Conservation (phyloP, 169 alveolate genomes). For the Eimeria falciformis region DNA sequence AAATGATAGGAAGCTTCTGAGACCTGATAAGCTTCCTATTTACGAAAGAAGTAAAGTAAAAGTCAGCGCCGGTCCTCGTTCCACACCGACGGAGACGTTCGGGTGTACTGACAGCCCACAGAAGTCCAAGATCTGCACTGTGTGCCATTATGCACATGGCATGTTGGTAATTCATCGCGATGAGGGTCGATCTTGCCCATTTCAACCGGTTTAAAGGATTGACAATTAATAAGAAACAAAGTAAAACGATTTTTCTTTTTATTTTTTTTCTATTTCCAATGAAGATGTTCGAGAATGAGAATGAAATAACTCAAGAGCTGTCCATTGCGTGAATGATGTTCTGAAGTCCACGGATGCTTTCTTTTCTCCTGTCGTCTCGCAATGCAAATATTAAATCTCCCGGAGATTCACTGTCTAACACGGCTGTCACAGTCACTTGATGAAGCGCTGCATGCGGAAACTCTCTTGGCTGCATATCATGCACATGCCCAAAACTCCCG, state of each 20-base stretch:
- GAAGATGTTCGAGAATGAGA: too few relatives aligned
- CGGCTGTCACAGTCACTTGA: constrained; percentile 34
- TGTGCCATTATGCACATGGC: background rate
- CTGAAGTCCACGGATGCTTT: constrained; percentile 40
- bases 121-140: background rate
- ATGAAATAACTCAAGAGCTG: too few relatives aligned
- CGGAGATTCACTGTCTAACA: constrained; percentile 17
- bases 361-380: constrained; percentile 20
- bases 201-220: background rate
- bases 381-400: constrained; percentile 26
- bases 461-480: background rate
- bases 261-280: too few relatives aligned
- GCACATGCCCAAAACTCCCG: background rate
- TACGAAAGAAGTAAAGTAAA: background rate
- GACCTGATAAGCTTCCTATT: background rate
- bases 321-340: constrained; percentile 46
- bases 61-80: background rate
- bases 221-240: too few relatives aligned
- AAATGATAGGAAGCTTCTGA: background rate
- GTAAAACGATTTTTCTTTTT: background rate
- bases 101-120: constrained; percentile 31
- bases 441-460: constrained; percentile 21
- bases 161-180: background rate
- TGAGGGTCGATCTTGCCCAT: background rate
- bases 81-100: background rate